phyloP scores from a whole-genome alignment of 192 early-diverging fungal species.

The Glomus cerebriforme region DNA sequence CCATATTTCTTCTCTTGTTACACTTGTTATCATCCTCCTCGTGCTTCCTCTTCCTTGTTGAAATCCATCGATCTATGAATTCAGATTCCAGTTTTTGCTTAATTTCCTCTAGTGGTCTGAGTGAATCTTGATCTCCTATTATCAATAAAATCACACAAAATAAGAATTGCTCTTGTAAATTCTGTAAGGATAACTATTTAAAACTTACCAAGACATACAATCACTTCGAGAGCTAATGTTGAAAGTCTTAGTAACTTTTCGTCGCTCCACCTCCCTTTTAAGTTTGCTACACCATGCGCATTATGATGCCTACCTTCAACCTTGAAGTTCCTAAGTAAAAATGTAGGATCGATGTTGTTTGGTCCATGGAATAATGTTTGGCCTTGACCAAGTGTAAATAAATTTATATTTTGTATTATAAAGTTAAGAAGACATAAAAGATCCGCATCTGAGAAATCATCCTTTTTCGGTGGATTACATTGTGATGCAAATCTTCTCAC shows the following conservation, averaged over 20 bases:
- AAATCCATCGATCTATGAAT: background rate
- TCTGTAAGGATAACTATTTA: background rate
- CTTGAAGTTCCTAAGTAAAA: background rate
- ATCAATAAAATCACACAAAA: background rate
- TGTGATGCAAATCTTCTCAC: conserved; percentile 16
- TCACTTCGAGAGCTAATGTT: background rate
- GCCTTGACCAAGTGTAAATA: conserved; percentile 1
- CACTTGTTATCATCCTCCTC: background rate
- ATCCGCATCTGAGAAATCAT: conserved; percentile 23
- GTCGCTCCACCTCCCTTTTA: conserved; percentile 13
- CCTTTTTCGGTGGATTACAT: conserved; percentile 17
- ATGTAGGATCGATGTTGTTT: background rate
- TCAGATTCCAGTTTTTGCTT: background rate
- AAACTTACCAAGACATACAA: conserved; percentile 7
- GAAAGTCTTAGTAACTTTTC: conserved; percentile 13
- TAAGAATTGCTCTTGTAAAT: background rate
- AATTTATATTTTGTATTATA: conserved; percentile 14
- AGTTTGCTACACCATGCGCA: background rate
- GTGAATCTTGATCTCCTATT: conserved; percentile 8
- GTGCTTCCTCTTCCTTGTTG: background rate
- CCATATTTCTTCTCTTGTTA: background rate
- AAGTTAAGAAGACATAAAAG: conserved; percentile 30
- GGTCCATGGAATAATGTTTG: conserved; percentile 1
- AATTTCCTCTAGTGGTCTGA: background rate
- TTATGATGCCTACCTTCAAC: conserved; percentile 14